Base-by-base conservation (phyloP, 1,139 yeast species). In the Arxiozyma slooffiae region DNA sequence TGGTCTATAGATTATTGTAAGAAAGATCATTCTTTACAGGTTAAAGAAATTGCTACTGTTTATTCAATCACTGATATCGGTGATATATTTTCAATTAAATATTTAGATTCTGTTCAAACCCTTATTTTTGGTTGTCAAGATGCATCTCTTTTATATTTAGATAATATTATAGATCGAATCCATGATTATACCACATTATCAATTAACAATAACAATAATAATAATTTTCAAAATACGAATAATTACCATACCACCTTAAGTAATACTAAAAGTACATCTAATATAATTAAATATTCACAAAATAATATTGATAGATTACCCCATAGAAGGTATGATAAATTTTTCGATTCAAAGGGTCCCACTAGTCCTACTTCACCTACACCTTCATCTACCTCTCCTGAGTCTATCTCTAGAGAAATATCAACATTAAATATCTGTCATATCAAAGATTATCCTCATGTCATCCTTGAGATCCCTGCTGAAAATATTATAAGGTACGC, bases 41-140 rank as follows among this genome's bases (percentile, higher is more conserved):
- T 71, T 51, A 55, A 63, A 53, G 85, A 70, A 66, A 75, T 71
- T 44, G 81, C 84, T 60, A 83, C 95, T 1, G 78, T 90, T 11
- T 92, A 92, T 65, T 84, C 95, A 0, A 68, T 84, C 18, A 77
- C 85, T 44, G 98, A 92, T 68, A 85, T 92, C 48, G 98, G 98
- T 43, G 98, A 92, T 66, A 84, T 92, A 20, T 90, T 92, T 64
- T 84, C 96, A 5, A 70, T 92, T 37, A 78, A 81, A 5, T 88
- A 94, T 81, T 76, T 83, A 34, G 79, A 79, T 21, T 59, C 69
- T 1, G 66, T 78, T 16, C 76, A 80, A 47, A 79, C 88, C 0
- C 71, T 92, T 11, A 87, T 82, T 57, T 78, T 88, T 58, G 98
- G 98, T 1, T 83, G 96, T 11, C 97, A 92, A 66, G 90, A 90